Base-by-base conservation (phyloP, 306 rosid species). In the Casuarina cunninghamiana region DNA sequence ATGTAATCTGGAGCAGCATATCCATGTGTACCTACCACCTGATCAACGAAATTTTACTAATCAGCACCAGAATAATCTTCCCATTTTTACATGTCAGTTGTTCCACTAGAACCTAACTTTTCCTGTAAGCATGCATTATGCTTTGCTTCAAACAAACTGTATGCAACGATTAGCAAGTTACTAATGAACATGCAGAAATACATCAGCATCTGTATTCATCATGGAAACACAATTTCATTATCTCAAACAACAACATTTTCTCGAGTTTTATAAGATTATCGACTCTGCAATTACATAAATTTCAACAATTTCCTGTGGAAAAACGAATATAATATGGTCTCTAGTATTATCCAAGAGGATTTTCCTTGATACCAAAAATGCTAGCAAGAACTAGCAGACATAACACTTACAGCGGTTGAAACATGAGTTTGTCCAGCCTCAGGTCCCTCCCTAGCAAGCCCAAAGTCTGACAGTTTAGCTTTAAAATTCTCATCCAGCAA, bases 1-100 rank as follows among this genome's bases (percentile, higher is more conserved):
- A 93, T 82, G 86, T 91, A 93, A 82, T 93, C 95, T 37, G 98
- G 98, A 75, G 98, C 98, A 69, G 98, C 98, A 75, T 93, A 91
- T 65, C 98, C 98, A 61, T 78, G 75, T n/a, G 98, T 93, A 32
- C 97, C 98, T 74, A 93, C 78, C 43, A 93, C 98, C 98, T 93
- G 80, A 73, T 55, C 61, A 67, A 0, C 60, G n/a, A 62, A 41
- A 46, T 26, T 38, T 45, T 32, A 38, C 11, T 19, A 17, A 53
- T 80, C 37, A 78, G 78, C 53, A 53, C 12, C 37, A 65, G 10
- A 41, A 53, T 37, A 73, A 54, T 63, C 68, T 75, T 26, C 48
- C 72, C 50, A 43, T 48, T 35, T n/a, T 57, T 41, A 11, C 41
- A 54, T 38, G 8, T 16, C 17, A 66, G 38, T 51, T 45, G 41